Base-by-base conservation (phyloP, 140 eudicot species). In the Cichorium intybus region DNA sequence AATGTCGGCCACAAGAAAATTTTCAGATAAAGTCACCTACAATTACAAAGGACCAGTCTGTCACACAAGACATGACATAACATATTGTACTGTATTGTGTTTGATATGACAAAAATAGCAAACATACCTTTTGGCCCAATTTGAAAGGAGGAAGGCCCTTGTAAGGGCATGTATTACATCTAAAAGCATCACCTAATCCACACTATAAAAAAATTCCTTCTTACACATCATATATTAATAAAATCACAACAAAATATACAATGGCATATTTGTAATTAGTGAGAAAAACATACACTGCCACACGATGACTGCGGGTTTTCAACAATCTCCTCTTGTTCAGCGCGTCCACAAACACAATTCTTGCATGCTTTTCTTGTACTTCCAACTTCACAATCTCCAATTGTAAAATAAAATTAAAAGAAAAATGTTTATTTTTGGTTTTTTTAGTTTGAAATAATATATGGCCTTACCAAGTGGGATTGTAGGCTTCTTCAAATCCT, bases 301-400 rank as follows among this genome's bases (percentile, higher is more conserved):
- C 97, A 90, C 24, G 96, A 75, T 56, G 97, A 90, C 64, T 90
- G 82, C 7, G 95, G 87, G 74, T 87, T 87, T 76, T 68, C 64
- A 21, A 85, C 90, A 70, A 84, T 87, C 52, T 76, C 84, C 72
- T 90, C 97, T 60, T 63, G 77, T 80, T 87, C 97, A 46, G 97
- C 96, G 23, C 95, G 80, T 72, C 97, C 97, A 67, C 97, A 87
- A 24, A 81, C 75, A 59, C 97, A 90, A 57, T 90, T 90, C 77
- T 84, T 90, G 85, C 96, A 90, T 64, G 95, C 95, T 75, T 91
- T 91, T 80, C 78, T 78, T 52, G 96, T 85, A 56, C 76, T 87
- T 75, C 96, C 94, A 71, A 87, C 87, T 79, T 90, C 97, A 80
- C 95, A 87, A 79, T 90, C 96, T 56, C 79, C 97, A 52, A 75